Base-by-base conservation (phyloP, 345 rosid genomes). In the Turritis glabra region DNA sequence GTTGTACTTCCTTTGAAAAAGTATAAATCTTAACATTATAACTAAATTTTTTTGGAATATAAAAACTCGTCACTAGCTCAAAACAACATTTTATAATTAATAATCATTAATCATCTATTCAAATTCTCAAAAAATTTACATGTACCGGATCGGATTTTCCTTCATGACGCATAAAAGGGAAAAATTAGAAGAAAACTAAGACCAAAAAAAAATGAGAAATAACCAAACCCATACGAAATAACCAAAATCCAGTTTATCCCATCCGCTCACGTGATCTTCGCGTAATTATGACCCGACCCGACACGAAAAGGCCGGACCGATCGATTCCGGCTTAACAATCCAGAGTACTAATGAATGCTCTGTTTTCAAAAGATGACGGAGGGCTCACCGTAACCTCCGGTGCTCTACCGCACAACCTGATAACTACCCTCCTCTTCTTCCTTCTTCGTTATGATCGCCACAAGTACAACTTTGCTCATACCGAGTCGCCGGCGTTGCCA, bases 401-500 rank as follows among this genome's bases (percentile, higher is more conserved):
- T 57, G 67, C 8, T 66, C 54, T 33, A 23, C 60, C 25, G 55
- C 46, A 25, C 71, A 27, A 54, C 72, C 61, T 71, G 73, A 59
- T 75, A 59, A 64, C 32, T 32, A 29, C n/a, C 27, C 33, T 50
- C 52, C 54, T 27, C 68, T 35, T 30, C 78, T 23, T 14, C 33
- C 73, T 32, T 48, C 80, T 73, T 54, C 29, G 75, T 79, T 83
- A 47, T 72, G 80, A 35, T 41, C 77, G 29, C 80, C 57, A 46
- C 77, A 72, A 43, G 76, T 61, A 40, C 92, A 82, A 48, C 77
- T 78, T 19, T 75, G 80, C 2, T 80, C 82, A 43, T 38, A 15
- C 64, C 46, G 26, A 54, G 44, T 52, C 26, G 38, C 80, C 17
- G 92, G 97, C 0, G 93, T 93, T 25, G 98, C 97, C 72, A 93